Evolutionary conservation across 2,329 filamentous ascomycete species (phyloP).

Genomic region (Trichoderma oligosporum): DNA sequence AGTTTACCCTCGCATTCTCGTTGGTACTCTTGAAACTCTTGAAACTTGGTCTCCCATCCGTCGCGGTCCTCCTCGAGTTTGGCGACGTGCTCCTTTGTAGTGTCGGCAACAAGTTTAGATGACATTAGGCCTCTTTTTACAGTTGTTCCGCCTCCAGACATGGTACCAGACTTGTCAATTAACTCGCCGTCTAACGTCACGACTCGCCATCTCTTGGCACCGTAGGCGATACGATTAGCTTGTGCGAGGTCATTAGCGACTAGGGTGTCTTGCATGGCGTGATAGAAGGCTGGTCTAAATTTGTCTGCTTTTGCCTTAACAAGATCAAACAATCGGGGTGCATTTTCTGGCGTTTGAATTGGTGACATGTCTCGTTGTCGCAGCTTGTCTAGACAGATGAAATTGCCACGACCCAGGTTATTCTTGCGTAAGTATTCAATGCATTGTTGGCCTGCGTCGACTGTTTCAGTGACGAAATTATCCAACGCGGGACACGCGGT

Average conservation of each 20-base stretch:
- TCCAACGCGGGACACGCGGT: slow-evolving; percentile 89
- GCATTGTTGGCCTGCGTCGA: slow-evolving; percentile 94
- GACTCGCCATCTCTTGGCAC: slow-evolving; percentile 88
- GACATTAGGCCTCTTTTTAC: slow-evolving; percentile 95
- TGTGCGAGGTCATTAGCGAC: slow-evolving; percentile 92
- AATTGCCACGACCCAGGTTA: slow-evolving; percentile 92
- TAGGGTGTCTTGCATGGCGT: slow-evolving; percentile 89
- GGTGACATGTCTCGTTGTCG: slow-evolving; percentile 70
- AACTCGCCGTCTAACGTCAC: slow-evolving; percentile 93
- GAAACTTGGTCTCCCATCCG: slow-evolving; percentile 74
- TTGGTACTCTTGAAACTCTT: slow-evolving; percentile 80
- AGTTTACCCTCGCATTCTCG: slow-evolving; percentile 72
- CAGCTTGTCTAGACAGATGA: slow-evolving; percentile 90
- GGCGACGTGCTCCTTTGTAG: slow-evolving; percentile 79
- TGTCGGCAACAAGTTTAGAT: slow-evolving; percentile 84
- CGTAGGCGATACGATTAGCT: slow-evolving; percentile 94
- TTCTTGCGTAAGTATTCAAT: slow-evolving; percentile 98
- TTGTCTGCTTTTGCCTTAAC: slow-evolving; percentile 83
- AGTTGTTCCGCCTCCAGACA: slow-evolving; percentile 92
- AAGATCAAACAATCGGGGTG: slow-evolving; percentile 87
- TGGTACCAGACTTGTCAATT: slow-evolving; percentile 97
- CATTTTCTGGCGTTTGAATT: slow-evolving; percentile 86
- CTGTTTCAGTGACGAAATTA: slow-evolving; percentile 94
- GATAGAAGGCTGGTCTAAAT: slow-evolving; percentile 90
- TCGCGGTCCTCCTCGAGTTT: slow-evolving; percentile 88